Conservation (phyloP, 2,329 filamentous ascomycete species). For the Ceratocystis papillata region DNA sequence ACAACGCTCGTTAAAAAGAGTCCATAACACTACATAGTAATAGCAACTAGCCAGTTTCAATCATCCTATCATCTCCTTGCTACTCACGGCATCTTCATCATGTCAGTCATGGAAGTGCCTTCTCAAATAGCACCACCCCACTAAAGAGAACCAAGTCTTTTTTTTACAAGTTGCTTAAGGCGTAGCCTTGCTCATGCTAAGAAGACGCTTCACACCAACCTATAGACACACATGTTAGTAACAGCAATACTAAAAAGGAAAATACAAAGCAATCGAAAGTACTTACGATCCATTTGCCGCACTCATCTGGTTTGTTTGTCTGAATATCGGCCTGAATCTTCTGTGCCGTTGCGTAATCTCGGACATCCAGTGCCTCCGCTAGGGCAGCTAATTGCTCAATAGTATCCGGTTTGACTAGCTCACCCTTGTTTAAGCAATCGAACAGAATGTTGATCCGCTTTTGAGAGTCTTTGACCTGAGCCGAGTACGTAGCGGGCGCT, state of each 20-base stretch:
- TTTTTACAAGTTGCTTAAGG: slow-evolving; percentile 34
- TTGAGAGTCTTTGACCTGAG: slow-evolving; percentile 86
- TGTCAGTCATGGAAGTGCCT: not conserved
- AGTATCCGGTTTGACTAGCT: slow-evolving; percentile 72
- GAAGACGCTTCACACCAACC: slow-evolving; percentile 66
- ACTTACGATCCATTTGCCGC: slow-evolving; percentile 78
- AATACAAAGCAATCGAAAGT: not conserved
- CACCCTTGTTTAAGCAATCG: slow-evolving; percentile 92
- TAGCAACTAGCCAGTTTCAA: not conserved
- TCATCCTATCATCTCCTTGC: not conserved
- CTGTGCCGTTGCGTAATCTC: slow-evolving; percentile 58
- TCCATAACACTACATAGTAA: slow-evolving; percentile 11
- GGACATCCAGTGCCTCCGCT: slow-evolving; percentile 53
- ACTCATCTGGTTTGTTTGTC: slow-evolving; percentile 66
- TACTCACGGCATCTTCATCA: not conserved
- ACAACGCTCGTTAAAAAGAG: not conserved
- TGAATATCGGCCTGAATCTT: slow-evolving; percentile 65
- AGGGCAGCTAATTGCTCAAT: slow-evolving; percentile 55
- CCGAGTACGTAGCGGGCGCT: slow-evolving; percentile 74
- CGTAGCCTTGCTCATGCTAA: slow-evolving; percentile 69
- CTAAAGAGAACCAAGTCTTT: not conserved
- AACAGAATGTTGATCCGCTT: slow-evolving; percentile 90
- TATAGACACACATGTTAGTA: slow-evolving; percentile 37
- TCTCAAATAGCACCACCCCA: not conserved
- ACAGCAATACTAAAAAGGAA: slow-evolving; percentile 8